Evolutionary conservation across 176 grass and related monocot species (phyloP), one percentile per base, ranked within the genome.

Genomic region (Ensete ventricosum): DNA sequence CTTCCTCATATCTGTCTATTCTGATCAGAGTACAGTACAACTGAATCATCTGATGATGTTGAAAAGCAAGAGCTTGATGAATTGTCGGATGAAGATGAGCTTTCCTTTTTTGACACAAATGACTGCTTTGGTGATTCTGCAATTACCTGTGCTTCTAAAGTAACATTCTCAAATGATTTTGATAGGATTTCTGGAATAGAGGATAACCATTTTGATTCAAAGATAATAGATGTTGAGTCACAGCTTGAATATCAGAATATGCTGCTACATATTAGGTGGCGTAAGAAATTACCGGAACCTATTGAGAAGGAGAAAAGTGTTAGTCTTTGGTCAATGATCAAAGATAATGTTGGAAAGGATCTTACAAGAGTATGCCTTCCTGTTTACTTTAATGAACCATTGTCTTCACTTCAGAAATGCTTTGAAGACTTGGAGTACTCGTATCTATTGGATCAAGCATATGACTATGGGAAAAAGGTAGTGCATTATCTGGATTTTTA

Each of bases 391-490:
- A 96, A 96, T 66, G 92, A 96, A 27, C 92, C 92, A 25, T 17
- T 91, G 16, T 96, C 92, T 7, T 89, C 88, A 71, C 86, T 96
- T 76, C 92, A 96, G 53, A 96, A 96, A 81, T 96, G 92, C 80
- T 96, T 87, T 81, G 92, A 96, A 58, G 92, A 96, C 25, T 91
- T 96, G 84, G 92, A 96, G 79, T 91, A 91, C 80, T 96, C 92
- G 16, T 76, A 81, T 87, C 83, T 96, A 34, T 76, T 96, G 80
- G 92, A 96, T 81, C 86, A 27, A 25, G 92, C 92, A 81, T 89
- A 89, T 75, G 71, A 80, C 27, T 80, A 75, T 62, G 83, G 83
- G 21, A 85, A 80, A 66, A 62, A 75, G 77, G 83, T 85, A 85
- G 48, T 71, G 9, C 68, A 51, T 14, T 53, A 25, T 25, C 1